These are phyloP conservation scores for Arthrocladium fulminans DNA, from an alignment of 2,329 filamentous ascomycete species.

Conservation along the genomic window DNA sequence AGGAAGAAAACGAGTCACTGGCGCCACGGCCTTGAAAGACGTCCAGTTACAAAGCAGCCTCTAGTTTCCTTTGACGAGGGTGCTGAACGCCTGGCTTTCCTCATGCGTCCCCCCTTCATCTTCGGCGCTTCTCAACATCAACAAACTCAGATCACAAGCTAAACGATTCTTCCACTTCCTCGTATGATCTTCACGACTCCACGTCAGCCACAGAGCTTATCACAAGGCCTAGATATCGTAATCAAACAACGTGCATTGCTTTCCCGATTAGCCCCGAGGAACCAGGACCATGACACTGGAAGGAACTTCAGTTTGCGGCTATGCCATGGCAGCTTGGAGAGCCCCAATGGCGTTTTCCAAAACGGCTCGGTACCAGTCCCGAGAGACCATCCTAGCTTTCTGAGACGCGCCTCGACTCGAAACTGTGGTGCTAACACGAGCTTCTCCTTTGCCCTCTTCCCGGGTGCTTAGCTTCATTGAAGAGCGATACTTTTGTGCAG, in stretches of 20 bases:
- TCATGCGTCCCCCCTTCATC: background rate
- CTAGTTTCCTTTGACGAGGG: background rate
- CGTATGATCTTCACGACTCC: too few species aligned
- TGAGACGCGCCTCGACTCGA: too few species aligned
- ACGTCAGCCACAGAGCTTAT: too few species aligned
- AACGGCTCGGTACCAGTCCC: too few species aligned
- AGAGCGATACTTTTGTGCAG: too few species aligned
- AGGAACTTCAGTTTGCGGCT: background rate
- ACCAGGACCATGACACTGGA: background rate
- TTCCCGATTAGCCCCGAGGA: constrained; percentile 3
- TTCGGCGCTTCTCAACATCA: background rate
- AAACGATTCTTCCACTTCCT: too few species aligned
- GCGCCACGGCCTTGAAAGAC: background rate
- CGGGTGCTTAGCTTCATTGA: too few species aligned
- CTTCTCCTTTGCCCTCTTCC: too few species aligned
- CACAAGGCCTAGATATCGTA: background rate
- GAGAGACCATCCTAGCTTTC: too few species aligned
- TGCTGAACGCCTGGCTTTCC: background rate
- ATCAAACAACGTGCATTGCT: background rate
- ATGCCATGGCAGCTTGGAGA: constrained; percentile 1
- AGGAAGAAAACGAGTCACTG: too few species aligned
- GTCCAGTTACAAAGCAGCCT: background rate
- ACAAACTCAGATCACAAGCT: background rate
- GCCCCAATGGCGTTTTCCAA: too few species aligned
- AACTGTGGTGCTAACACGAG: too few species aligned